Evolutionary conservation across 2,329 filamentous ascomycete genomes (phyloP), one percentile per base, ranked within the genome.

Genomic region (Aspergillus ibericus): DNA sequence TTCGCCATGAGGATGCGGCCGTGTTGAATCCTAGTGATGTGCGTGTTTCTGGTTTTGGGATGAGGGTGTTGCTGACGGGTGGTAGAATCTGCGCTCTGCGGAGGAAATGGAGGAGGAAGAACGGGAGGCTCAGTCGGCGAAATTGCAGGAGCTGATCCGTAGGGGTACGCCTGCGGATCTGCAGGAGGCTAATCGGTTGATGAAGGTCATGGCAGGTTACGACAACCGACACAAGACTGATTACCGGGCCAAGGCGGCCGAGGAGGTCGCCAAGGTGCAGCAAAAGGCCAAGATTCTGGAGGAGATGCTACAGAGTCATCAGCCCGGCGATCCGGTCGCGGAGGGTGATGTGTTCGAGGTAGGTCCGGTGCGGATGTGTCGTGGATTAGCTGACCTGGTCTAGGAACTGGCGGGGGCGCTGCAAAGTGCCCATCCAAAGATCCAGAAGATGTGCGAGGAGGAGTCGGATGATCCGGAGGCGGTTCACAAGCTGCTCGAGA

Each of bases 81-180:
- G 52, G 9, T 72, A 96, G 92, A 96, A 95, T 70, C 84, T 99
- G 46, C 92, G 96, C 78, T 98, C 93, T 0, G 92, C 91, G 22
- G 95, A 99, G 71, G 95, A 99, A 73, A 98, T 99, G 93, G 95
- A 99, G 72, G 92, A 96, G 70, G 95, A 99, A 77, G 95, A 99
- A 74, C 86, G 86, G 58, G 92, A 93, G 68, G 93, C 93, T 2
- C 95, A 99, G 72, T 96, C 92, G 2, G 95, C 95, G n/a, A 99
- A 99, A 77, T 83, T 99, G 16, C 95, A 99, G 73, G 95, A 99
- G 77, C 82, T 99, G 54, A 98, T 99, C 72, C 88, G 95, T 60
- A 84, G 95, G 66, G 95, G 95, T 55, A 88, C 91, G 4, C 95
- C 95, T 25, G 90, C 96, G 63, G 95, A 99, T 74, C 80, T 99